Conservation (phyloP, 495 filamentous ascomycete species). For the Terfezia boudieri region DNA sequence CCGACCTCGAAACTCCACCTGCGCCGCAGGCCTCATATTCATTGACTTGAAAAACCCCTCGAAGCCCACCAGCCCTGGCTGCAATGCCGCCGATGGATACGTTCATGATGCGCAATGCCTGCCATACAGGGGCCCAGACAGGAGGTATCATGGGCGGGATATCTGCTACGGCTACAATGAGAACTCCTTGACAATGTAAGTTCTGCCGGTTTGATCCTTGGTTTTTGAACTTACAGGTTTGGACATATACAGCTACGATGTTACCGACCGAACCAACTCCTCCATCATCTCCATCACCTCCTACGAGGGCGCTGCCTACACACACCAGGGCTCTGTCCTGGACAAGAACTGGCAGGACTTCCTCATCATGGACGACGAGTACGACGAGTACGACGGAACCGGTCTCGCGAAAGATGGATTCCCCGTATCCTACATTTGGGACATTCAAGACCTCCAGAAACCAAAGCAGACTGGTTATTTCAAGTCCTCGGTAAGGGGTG, state of each 20-base stretch:
- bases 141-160: constrained; percentile 29
- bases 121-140: constrained; percentile 33
- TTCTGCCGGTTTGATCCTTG: not conserved
- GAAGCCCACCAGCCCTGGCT: constrained; percentile 30
- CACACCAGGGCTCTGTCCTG: constrained; percentile 39
- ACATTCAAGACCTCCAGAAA: constrained; percentile 28
- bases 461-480: constrained; percentile 37
- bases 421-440: constrained; percentile 36
- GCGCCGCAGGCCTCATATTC: constrained; percentile 31
- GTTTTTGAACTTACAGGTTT: constrained; percentile 1
- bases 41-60: constrained; percentile 30
- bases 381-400: constrained; percentile 29
- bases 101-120: constrained; percentile 41
- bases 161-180: constrained; percentile 41
- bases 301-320: constrained; percentile 35
- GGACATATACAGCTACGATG: constrained; percentile 27
- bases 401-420: constrained; percentile 25
- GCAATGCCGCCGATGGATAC: constrained; percentile 32
- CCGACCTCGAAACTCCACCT: constrained; percentile 24
- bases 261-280: constrained; percentile 30
- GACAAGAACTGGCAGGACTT: constrained; percentile 30
- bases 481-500: constrained; percentile 26
- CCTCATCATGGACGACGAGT: constrained; percentile 38
- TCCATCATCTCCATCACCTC: constrained; percentile 31
- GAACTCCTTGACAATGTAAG: constrained; percentile 23